phyloP scores from a whole-genome alignment of 129 eudicot genomes.

The Escallonia rubra region DNA sequence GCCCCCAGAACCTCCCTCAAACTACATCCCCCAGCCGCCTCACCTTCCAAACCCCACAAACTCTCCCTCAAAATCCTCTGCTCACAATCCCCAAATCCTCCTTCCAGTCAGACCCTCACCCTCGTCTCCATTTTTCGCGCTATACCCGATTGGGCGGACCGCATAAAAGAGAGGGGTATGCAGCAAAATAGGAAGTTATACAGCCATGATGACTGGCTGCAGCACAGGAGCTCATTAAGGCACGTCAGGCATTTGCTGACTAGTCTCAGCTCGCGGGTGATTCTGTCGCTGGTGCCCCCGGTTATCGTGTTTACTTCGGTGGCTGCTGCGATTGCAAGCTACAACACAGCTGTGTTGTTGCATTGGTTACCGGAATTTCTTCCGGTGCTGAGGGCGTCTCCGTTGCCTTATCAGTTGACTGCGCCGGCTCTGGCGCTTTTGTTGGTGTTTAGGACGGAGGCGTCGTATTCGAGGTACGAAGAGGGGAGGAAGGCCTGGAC shows the following conservation, averaged over 20 bases:
- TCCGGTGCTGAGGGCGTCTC: constrained; percentile 76
- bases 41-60: constrained; percentile 40
- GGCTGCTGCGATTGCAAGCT: constrained; percentile 65
- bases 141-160: constrained; percentile 87
- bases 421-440: constrained; percentile 96
- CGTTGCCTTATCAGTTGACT: constrained; percentile 90
- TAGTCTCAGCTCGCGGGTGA: constrained; percentile 71
- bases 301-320: constrained; percentile 75
- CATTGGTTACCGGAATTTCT: constrained; percentile 77
- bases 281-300: constrained; percentile 82
- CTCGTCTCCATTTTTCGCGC: constrained; percentile 46
- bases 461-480: constrained; percentile 91
- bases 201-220: constrained; percentile 69
- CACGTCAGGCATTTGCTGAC: constrained; percentile 72
- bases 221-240: constrained; percentile 82
- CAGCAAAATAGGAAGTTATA: constrained; percentile 50
- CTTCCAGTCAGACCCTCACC: constrained; percentile 21
- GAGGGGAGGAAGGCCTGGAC: constrained; percentile 98
- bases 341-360: constrained; percentile 67
- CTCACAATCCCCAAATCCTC: constrained; percentile 35
- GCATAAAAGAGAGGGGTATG: constrained; percentile 63
- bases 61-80: constrained; percentile 31
- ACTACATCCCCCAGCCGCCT: constrained; percentile 15
- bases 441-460: constrained; percentile 97
- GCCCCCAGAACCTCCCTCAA: constrained; percentile 28